Evolutionary conservation across 805 yeast genomes (phyloP).

Genomic region (Scheffersomyces stipitis): DNA sequence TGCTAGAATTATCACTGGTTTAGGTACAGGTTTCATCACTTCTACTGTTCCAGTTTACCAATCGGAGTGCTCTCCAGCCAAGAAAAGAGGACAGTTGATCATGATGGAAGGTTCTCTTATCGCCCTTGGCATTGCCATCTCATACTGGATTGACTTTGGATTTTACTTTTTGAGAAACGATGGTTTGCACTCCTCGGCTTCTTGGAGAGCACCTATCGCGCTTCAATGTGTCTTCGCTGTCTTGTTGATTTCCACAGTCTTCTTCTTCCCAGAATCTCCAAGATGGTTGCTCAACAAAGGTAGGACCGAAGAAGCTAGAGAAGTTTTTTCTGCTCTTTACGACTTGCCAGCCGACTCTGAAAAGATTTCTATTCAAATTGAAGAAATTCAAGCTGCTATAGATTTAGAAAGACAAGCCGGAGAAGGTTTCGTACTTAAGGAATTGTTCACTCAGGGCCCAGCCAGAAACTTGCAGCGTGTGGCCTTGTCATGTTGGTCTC

Average conservation of each 20-base stretch:
- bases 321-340: slow-evolving; percentile 6
- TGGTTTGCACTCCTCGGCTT: slow-evolving; percentile 15
- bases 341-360: slow-evolving; percentile 8
- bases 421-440: slow-evolving; percentile 21
- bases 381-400: slow-evolving; percentile 15
- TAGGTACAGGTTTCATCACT: slow-evolving; percentile 35
- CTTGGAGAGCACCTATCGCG: slow-evolving; percentile 37
- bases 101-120: slow-evolving; percentile 31
- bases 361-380: slow-evolving; percentile 14
- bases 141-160: slow-evolving; percentile 38
- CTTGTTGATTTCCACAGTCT: slow-evolving; percentile 9
- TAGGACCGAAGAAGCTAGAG: slow-evolving; percentile 27
- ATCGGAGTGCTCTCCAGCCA: slow-evolving; percentile 35
- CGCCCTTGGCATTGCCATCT: slow-evolving; percentile 27
- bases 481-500: slow-evolving; percentile 44
- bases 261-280: slow-evolving; percentile 44
- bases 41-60: slow-evolving; percentile 39
- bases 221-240: slow-evolving; percentile 26
- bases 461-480: slow-evolving; percentile 49
- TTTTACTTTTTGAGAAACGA: slow-evolving; percentile 20
- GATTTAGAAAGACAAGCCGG: slow-evolving; percentile 16
- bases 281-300: slow-evolving; percentile 38
- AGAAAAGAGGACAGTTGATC: slow-evolving; percentile 27
- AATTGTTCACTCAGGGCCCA: slow-evolving; percentile 41
- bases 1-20: slow-evolving; percentile 32